Evolutionary conservation across 2,329 filamentous ascomycete species (phyloP).

Genomic region (Cercospora sesami): DNA sequence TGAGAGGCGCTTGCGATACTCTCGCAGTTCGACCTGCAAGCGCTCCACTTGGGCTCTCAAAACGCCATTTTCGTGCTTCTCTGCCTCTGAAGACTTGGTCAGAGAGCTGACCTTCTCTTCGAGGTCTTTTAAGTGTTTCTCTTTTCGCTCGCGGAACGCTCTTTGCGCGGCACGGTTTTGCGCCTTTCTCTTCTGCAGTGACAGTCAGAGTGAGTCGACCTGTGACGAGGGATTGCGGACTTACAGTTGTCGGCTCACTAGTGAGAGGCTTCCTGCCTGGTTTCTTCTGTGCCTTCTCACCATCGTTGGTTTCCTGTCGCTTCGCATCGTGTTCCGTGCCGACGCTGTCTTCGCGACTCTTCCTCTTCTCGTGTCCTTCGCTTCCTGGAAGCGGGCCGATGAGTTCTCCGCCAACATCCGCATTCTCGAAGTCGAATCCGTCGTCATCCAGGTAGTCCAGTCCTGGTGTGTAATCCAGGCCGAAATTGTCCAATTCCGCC

Average conservation of each 20-base stretch:
- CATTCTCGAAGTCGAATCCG: conserved; percentile 72
- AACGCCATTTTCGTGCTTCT: conserved; percentile 81
- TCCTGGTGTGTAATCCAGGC: conserved; percentile 62
- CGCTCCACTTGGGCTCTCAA: conserved; percentile 86
- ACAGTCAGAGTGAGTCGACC: not conserved
- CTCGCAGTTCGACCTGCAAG: conserved; percentile 77
- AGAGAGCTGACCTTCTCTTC: conserved; percentile 68
- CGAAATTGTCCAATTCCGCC: conserved; percentile 32
- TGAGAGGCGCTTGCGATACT: conserved; percentile 85
- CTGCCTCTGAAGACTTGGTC: conserved; percentile 78
- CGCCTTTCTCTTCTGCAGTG: conserved; percentile 83
- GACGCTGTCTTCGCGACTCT: conserved; percentile 65
- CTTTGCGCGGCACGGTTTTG: conserved; percentile 91
- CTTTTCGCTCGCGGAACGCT: conserved; percentile 91
- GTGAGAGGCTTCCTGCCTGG: conserved; percentile 93
- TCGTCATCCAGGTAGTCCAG: conserved; percentile 76
- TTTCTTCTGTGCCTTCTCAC: conserved; percentile 87
- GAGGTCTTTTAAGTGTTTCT: conserved; percentile 82
- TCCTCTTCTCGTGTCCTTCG: conserved; percentile 68
- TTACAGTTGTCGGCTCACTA: conserved; percentile 91
- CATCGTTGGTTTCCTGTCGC: conserved; percentile 77
- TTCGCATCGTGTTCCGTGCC: conserved; percentile 68
- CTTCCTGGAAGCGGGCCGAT: conserved; percentile 71
- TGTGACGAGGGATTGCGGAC: conserved; percentile 43
- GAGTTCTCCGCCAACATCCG: conserved; percentile 59